Conservation (phyloP, 768 basidiomycete species). For the Xanthoconium purpureum region DNA sequence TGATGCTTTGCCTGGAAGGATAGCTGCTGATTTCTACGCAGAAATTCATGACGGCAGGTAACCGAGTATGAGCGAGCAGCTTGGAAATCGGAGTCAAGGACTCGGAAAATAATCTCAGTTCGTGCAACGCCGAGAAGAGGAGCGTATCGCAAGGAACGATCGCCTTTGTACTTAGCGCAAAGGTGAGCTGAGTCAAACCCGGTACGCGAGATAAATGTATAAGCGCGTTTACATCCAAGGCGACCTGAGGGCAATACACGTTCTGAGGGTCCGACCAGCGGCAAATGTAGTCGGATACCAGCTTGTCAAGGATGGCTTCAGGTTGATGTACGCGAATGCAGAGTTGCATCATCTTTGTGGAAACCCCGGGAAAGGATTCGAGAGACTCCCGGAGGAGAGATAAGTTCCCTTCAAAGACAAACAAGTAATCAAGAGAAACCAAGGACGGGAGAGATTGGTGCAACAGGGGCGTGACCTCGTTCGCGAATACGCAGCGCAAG, state of each 20-base stretch:
- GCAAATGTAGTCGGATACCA: background rate
- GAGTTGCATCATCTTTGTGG: background rate
- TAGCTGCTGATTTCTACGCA: background rate
- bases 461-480: background rate
- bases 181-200: background rate
- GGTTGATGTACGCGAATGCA: background rate
- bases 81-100: background rate
- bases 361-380: background rate
- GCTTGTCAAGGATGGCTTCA: background rate
- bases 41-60: background rate
- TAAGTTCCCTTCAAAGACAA: background rate
- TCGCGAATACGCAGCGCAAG: background rate
- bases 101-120: background rate
- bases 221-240: conserved; percentile 1
- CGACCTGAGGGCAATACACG: background rate
- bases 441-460: background rate
- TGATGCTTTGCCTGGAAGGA: background rate
- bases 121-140: background rate
- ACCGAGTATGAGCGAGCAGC: background rate
- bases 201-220: conserved; percentile 1
- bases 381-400: background rate
- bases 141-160: background rate
- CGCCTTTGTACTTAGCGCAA: background rate
- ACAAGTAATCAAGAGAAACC: background rate
- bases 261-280: conserved; percentile 4